A percentile compares a stretch with the other conserved stretches of the same genome.
Conservation (phyloP, 148 eudicot genomes). For the Chenopodium quinoa region DNA sequence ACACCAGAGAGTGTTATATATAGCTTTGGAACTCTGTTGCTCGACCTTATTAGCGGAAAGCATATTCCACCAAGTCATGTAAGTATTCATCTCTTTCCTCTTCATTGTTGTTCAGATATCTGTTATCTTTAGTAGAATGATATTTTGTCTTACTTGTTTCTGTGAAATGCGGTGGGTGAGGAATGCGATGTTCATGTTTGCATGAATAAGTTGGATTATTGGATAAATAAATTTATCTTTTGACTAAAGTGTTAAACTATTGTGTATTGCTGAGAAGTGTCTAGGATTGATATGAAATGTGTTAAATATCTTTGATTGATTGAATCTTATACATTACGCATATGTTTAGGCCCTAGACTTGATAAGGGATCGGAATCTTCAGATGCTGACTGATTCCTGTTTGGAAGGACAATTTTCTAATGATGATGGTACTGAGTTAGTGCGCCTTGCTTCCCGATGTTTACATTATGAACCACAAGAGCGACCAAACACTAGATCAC, state of each 20-base stretch:
- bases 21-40: constrained; percentile 67
- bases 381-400: constrained; percentile 66
- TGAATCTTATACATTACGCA: constrained; percentile 7
- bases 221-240: background rate
- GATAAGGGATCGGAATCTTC: constrained; percentile 66
- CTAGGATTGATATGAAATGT: background rate
- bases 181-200: background rate
- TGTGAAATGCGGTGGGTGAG: background rate
- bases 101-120: background rate
- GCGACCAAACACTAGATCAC: constrained; percentile 58
- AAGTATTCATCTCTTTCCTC: constrained; percentile 24
- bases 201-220: too few species aligned
- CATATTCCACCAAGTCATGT: constrained; percentile 77
- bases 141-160: background rate
- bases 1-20: constrained; percentile 68
- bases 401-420: constrained; percentile 61
- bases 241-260: background rate
- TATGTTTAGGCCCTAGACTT: constrained; percentile 57
- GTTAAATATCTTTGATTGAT: background rate
- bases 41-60: constrained; percentile 72
- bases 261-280: background rate
- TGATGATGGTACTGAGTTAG: constrained; percentile 62
- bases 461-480: constrained; percentile 67
- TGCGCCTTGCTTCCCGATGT: constrained; percentile 66
- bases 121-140: background rate